Conservation (phyloP, 2,329 filamentous ascomycete genomes). For the Seiridium cupressi region DNA sequence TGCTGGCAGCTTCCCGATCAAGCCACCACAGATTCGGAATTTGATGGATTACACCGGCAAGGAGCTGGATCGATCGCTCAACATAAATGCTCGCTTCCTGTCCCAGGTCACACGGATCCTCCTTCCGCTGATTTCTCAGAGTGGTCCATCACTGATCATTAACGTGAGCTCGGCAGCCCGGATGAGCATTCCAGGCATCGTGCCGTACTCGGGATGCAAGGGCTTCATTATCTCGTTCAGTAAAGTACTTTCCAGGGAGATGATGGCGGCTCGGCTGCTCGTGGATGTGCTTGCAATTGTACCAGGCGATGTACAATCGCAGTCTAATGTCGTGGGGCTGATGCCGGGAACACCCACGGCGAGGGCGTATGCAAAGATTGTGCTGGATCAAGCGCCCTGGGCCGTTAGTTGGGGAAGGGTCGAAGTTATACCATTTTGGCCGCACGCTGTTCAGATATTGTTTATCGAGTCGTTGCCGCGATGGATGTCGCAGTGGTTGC, state of each 20-base stretch:
- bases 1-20: slow-evolving; percentile 26
- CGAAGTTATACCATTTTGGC: slow-evolving; percentile 15
- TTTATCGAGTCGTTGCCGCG: slow-evolving; percentile 10
- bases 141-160: slow-evolving; percentile 24
- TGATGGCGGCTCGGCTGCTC: slow-evolving; percentile 18
- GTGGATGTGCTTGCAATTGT: slow-evolving; percentile 28
- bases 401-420: slow-evolving; percentile 13
- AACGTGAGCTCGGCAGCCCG: slow-evolving; percentile 24
- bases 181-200: slow-evolving; percentile 25
- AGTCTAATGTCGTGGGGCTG: slow-evolving; percentile 12
- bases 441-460: slow-evolving; percentile 11
- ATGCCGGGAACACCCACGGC: slow-evolving; percentile 12
- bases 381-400: slow-evolving; percentile 13
- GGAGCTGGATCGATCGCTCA: slow-evolving; percentile 28
- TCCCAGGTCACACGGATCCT: slow-evolving; percentile 29
- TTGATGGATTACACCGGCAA: slow-evolving; percentile 22
- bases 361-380: slow-evolving; percentile 12
- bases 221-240: slow-evolving; percentile 28
- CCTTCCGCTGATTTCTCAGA: slow-evolving; percentile 20
- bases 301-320: slow-evolving; percentile 25
- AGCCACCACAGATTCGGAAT: slow-evolving; percentile 23
- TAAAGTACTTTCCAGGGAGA: slow-evolving; percentile 24
- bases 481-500: slow-evolving; percentile 9
- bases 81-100: slow-evolving; percentile 33
- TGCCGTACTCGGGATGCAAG: slow-evolving; percentile 29